Evolutionary conservation across 1,139 yeast species (phyloP), one percentile per base, ranked within the genome.

Genomic region (Maudiozyma humilis): DNA sequence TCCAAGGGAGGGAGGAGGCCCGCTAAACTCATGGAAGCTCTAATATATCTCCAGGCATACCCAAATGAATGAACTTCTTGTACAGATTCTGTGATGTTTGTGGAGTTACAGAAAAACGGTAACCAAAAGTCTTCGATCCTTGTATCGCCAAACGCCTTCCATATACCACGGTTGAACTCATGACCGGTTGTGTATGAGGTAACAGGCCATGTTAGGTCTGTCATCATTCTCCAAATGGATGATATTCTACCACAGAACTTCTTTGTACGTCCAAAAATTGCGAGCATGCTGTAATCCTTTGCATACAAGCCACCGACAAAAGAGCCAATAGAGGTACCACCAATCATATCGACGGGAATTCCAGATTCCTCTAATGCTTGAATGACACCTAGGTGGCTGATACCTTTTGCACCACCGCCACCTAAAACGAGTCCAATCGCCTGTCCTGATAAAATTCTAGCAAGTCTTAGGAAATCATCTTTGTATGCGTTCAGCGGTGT

Each of bases 81-180:
- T 16, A 89, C 78, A 0, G 96, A 89, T 53, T 88, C 87, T 3
- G 98, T 91, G 46, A 91, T 86, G 59, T 91, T 91, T n/a, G 98
- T 91, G 1, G 97, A 86, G 59, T 91, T 91, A 58, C 93, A 80
- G 59, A 77, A 91, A 59, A 78, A 91, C 49, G 76, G 79, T 47
- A 91, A 73, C 98, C 98, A 91, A 62, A 91, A 89, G 61, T 91
- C 98, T 59, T 91, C 98, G 52, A 91, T 86, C 56, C 95, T 82
- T 18, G 82, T 73, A 51, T 87, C 93, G 0, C 97, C 97, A 67
- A 91, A 84, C 0, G 87, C 77, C 62, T 91, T 91, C 96, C 97
- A 91, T 16, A 91, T 79, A 40, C 98, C 97, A 53, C 97, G 73
- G 62, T 91, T 91, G 64, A 91, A 91, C 62, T 88, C 97, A 64